Evolutionary conservation across 2,329 filamentous ascomycete genomes (phyloP).

Genomic region (Zymoseptoria passerinii): DNA sequence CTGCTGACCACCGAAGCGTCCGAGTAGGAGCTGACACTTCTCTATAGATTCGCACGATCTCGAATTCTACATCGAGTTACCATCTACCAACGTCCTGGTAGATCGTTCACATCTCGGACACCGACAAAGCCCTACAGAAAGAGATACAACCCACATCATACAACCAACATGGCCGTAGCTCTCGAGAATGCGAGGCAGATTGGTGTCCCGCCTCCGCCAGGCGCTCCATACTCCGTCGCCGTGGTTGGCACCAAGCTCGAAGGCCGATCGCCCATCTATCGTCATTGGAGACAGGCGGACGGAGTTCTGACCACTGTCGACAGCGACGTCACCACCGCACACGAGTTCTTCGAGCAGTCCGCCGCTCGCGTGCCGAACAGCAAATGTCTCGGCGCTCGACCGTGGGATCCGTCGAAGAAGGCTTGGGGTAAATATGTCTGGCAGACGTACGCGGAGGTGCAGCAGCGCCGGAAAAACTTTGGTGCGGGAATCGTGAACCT

Average conservation of each 20-base stretch:
- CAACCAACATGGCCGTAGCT: constrained; percentile 5
- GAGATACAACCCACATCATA: background rate
- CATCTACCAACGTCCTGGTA: no score
- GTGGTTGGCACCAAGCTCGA: constrained; percentile 66
- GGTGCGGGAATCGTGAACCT: constrained; percentile 79
- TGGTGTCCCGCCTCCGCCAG: constrained; percentile 57
- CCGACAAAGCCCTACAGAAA: constrained; percentile 1
- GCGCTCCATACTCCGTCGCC: constrained; percentile 68
- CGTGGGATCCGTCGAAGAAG: constrained; percentile 68
- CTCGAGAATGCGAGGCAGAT: constrained; percentile 40
- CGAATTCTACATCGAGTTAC: background rate
- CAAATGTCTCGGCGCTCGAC: constrained; percentile 69
- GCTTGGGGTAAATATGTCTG: constrained; percentile 71
- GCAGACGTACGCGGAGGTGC: constrained; percentile 74
- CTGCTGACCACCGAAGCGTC: background rate
- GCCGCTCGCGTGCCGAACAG: constrained; percentile 56
- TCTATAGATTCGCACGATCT: background rate
- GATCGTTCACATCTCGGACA: no score
- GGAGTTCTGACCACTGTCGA: constrained; percentile 64
- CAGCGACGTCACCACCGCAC: constrained; percentile 39
- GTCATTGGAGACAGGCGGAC: constrained; percentile 71
- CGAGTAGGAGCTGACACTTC: background rate
- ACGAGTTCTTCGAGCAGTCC: constrained; percentile 30
- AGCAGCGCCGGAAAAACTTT: constrained; percentile 69
- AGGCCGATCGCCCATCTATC: constrained; percentile 68